Conservation (phyloP, 1,139 yeast species). For the Suhomyces anneliseae region DNA sequence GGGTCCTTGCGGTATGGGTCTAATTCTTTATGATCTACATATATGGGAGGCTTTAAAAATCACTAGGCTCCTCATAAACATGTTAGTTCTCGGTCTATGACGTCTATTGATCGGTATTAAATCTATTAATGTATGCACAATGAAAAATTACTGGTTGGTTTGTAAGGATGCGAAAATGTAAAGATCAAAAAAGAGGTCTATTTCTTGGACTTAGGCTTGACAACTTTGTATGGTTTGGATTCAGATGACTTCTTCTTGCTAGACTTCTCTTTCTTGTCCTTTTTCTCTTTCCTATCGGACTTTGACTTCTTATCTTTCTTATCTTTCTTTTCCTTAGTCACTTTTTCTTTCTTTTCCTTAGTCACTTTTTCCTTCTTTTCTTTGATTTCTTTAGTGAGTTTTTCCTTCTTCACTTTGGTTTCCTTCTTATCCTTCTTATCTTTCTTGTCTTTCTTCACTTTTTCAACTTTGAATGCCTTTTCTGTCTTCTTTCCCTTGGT, state of each 20-base stretch:
- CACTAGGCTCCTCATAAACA: too few relatives aligned
- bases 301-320: conserved; percentile 16
- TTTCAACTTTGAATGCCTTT: conserved; percentile 10
- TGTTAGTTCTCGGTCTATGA: too few relatives aligned
- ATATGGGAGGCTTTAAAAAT: too few relatives aligned
- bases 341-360: conserved; percentile 9
- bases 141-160: too few relatives aligned
- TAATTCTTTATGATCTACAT: too few relatives aligned
- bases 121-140: too few relatives aligned
- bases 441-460: conserved; percentile 12
- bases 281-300: conserved; percentile 5
- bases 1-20: too few relatives aligned
- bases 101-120: too few relatives aligned
- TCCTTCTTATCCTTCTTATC: conserved; percentile 11
- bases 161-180: too few relatives aligned
- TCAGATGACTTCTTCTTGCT: conserved; percentile 7
- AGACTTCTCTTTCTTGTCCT: conserved; percentile 10
- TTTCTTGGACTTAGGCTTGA: conserved; percentile 1
- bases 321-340: conserved; percentile 6
- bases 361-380: conserved; percentile 4
- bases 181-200: too few relatives aligned
- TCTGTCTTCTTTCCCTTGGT: conserved; percentile 9
- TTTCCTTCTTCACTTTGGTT: conserved; percentile 7
- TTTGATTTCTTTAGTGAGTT: conserved; percentile 4
- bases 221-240: conserved; percentile 2